phyloP scores from a whole-genome alignment of 352 stramenopile species.

The Aphanomyces astaci region DNA sequence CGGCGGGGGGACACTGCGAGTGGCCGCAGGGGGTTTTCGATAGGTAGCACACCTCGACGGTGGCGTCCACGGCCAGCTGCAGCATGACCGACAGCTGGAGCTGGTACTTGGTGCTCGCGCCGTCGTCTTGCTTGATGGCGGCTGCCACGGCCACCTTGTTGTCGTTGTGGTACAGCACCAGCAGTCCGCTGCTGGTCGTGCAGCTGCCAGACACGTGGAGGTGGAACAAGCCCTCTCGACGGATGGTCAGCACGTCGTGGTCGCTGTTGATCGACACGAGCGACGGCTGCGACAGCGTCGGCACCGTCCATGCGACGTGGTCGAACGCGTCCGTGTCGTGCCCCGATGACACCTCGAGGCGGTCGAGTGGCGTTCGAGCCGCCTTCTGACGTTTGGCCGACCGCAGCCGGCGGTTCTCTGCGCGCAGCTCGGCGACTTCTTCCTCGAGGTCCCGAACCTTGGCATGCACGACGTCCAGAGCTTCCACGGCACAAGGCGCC shows the following conservation, averaged over 20 bases:
- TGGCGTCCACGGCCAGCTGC: background rate
- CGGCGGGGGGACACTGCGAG: background rate
- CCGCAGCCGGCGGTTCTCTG: background rate
- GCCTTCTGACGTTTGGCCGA: background rate
- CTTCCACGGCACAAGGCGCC: background rate
- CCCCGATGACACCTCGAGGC: background rate
- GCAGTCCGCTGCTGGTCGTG: background rate
- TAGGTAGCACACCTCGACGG: background rate
- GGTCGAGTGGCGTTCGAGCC: background rate
- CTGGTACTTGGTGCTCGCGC: background rate
- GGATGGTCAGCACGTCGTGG: background rate
- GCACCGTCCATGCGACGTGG: background rate
- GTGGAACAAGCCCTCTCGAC: background rate
- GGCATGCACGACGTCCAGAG: background rate
- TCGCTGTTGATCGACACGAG: background rate
- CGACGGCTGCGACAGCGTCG: background rate
- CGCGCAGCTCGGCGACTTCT: background rate
- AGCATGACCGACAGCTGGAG: background rate
- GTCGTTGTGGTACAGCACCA: constrained; percentile 12
- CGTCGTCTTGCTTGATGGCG: background rate
- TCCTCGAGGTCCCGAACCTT: constrained; percentile 5
- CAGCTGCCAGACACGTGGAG: background rate
- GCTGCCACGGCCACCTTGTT: background rate
- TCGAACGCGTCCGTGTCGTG: background rate
- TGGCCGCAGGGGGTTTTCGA: background rate